Percentiles rank a stretch among this genome's conserved stretches.
Conservation (phyloP, 1,139 yeast genomes). For the Pneumocystis murina region DNA sequence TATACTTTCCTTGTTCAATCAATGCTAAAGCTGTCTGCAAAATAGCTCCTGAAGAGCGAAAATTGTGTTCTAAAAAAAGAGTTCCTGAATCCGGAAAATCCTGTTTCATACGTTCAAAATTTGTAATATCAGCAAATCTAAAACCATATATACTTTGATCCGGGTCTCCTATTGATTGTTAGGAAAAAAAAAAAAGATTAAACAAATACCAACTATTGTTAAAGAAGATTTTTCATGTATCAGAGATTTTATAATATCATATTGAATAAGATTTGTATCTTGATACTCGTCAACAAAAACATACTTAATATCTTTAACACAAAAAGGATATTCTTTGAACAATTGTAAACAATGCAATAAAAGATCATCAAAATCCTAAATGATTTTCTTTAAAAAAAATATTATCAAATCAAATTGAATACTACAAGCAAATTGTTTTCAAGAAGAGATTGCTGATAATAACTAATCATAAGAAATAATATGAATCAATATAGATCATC, state of each 20-base stretch:
- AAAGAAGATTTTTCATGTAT: slow-evolving; percentile 38
- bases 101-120: slow-evolving; percentile 44
- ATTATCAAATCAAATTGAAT: not conserved
- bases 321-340: slow-evolving; percentile 31
- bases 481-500: not conserved
- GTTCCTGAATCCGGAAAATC: slow-evolving; percentile 29
- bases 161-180: slow-evolving; percentile 37
- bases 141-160: slow-evolving; percentile 90
- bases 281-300: slow-evolving; percentile 89
- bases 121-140: slow-evolving; percentile 59
- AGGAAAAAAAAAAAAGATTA: not conserved
- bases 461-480: not conserved
- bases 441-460: not conserved
- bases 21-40: slow-evolving; percentile 49
- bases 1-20: slow-evolving; percentile 43
- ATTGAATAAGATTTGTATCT: slow-evolving; percentile 70
- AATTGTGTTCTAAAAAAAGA: slow-evolving; percentile 48
- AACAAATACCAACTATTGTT: slow-evolving; percentile 56
- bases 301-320: slow-evolving; percentile 42
- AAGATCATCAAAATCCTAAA: slow-evolving; percentile 76
- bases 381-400: slow-evolving; percentile 18
- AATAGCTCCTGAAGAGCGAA: slow-evolving; percentile 62
- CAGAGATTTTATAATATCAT: slow-evolving; percentile 48
- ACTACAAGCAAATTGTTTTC: not conserved
- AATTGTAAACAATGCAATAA: slow-evolving; percentile 41